Base-by-base conservation (phyloP, 129 eudicot genomes). In the Calendula officinalis region DNA sequence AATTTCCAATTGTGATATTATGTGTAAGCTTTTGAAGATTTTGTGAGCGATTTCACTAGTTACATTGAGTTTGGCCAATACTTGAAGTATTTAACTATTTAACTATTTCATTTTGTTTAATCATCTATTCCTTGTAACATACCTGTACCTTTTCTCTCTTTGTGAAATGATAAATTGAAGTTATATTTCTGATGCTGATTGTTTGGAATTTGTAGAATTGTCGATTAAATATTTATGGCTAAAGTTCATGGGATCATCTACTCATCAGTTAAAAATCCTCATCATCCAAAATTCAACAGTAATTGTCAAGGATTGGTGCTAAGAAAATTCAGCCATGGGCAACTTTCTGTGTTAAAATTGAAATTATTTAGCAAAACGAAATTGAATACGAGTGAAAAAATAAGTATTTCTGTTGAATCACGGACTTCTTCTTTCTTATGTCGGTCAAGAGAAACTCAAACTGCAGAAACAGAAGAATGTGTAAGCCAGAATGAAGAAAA, bases 201-300 rank as follows among this genome's bases (percentile, higher is more conserved):
- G 42, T 66, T 55, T 68, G 70, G 72, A 39, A 46, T 51, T 67
- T 43, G n/a, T 38, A 72, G 49, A 62, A 67, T 73, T 14, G 17
- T 72, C 64, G 45, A 45, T 56, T 53, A 44, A 14, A 43, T 39
- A 37, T 32, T 54, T 48, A 92, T 84, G 88, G 88, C 86, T 56
- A 77, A 76, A 66, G 69, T 77, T 69, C 86, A 76, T 50, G 96
- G 90, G 60, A 65, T 86, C 41, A 65, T 76, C 56, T 83, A 84
- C 80, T 81, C 91, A 22, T 74, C 86, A 5, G 80, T 62, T 56
- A 77, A 80, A 50, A 79, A 73, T 37, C 99, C 90, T 3, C 91
- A 83, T 44, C 81, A 79, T 75, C 85, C 94, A 39, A 79, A 77
- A 61, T 64, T 83, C 33, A 65, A 53, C 41, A 11, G 53, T 58